A percentile compares a stretch with the other conserved stretches of the same genome.
phyloP scores from a whole-genome alignment of 139 green algal genomes.

The Tetradesmus lagerheimii region DNA sequence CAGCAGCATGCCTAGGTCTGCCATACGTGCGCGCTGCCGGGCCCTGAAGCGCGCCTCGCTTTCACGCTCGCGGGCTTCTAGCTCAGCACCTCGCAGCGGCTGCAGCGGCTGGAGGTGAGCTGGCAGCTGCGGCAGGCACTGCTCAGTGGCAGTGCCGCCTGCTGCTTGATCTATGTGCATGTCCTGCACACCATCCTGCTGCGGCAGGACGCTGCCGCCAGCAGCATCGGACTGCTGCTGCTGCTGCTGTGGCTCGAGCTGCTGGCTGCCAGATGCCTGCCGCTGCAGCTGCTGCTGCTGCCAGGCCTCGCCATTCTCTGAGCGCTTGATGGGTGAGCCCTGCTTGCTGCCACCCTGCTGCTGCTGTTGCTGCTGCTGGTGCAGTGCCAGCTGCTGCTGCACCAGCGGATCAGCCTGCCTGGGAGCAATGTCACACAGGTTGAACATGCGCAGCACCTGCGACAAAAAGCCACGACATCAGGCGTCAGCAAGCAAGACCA shows the following conservation, averaged over 20 bases:
- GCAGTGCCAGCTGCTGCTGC: slow-evolving; percentile 28
- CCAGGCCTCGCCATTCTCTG: background rate
- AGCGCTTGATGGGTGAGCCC: slow-evolving; percentile 18
- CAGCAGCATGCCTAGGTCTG: slow-evolving; percentile 89
- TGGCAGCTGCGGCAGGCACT: slow-evolving; percentile 30
- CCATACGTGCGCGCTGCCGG: slow-evolving; percentile 85
- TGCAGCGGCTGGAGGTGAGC: slow-evolving; percentile 25
- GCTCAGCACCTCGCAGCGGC: slow-evolving; percentile 44
- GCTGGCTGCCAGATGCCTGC: slow-evolving; percentile 14
- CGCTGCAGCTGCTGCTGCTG: slow-evolving; percentile 23
- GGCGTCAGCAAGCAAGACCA: background rate
- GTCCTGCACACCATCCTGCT: background rate
- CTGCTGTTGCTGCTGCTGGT: slow-evolving; percentile 10
- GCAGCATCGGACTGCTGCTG: background rate
- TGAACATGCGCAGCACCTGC: slow-evolving; percentile 87
- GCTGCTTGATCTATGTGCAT: background rate
- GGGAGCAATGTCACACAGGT: slow-evolving; percentile 88
- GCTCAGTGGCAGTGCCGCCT: background rate
- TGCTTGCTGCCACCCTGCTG: background rate
- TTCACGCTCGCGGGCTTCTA: slow-evolving; percentile 41
- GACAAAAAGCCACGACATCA: background rate
- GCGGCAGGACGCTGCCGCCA: background rate
- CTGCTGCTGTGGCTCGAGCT: slow-evolving; percentile 20
- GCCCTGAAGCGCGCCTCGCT: slow-evolving; percentile 63
- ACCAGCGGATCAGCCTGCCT: slow-evolving; percentile 34